Evolutionary conservation across 1,284 basidiomycete species (phyloP), one percentile per base, ranked within the genome.

Genomic region (Coniophora puteana): DNA sequence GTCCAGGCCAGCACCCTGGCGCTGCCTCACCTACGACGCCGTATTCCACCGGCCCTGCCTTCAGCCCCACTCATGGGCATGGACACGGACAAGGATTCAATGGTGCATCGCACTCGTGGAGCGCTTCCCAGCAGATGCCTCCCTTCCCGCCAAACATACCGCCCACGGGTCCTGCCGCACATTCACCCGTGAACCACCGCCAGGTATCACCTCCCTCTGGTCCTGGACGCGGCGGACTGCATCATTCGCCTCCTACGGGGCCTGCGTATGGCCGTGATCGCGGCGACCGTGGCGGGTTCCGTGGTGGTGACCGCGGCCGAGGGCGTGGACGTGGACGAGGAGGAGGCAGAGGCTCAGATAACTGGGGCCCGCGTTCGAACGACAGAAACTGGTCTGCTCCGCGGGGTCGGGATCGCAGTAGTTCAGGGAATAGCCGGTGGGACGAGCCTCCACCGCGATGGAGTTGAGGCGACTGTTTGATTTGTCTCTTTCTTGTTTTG

Each of bases 311-410:
- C 25, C 34, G 52, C 27, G 55, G 62, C 24, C 56, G 66, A 13
- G 57, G 63, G 1, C 43, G 62, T 34, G 61, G 68, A 8, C 47
- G 69, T 10, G 60, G 63, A 7, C 52, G 68, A 11, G 61, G 66
- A 13, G 52, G 74, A 34, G 66, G 69, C 1, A 54, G 68, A 16
- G 58, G 63, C n/a, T n/a, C n/a, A n/a, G n/a, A n/a, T n/a, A n/a
- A n/a, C n/a, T 13, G 59, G 65, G 37, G 60, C 51, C 41, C 44
- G 57, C 14, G 56, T 61, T n/a, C 61, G 68, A 43, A 59, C 71
- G 23, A 60, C 73, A n/a, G 80, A 83, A 50, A 68, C 76, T 27
- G 80, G 79, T 5, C 82, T 80, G 80, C 65, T 65, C n/a, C n/a
- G 35, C 63, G 76, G 41, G 50, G 48, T 49, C 58, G 60, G 32